phyloP scores from a whole-genome alignment of 2,329 filamentous ascomycete species.

The Sclerotinia trifoliorum region DNA sequence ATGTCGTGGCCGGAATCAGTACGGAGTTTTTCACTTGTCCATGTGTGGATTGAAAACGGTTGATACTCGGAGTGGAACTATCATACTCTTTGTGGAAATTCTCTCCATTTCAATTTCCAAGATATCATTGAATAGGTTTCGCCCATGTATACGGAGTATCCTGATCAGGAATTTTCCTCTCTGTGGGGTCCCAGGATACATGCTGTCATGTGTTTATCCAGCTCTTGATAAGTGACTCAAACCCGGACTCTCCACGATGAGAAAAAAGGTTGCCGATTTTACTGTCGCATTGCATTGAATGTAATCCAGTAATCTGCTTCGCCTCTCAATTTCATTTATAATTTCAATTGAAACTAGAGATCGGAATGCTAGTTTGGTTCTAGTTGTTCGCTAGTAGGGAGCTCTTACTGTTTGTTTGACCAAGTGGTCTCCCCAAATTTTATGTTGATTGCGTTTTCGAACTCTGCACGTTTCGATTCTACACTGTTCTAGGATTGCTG shows the following conservation, averaged over 20 bases:
- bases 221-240: background rate
- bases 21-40: background rate
- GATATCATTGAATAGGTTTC: background rate
- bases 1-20: background rate
- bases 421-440: too few relatives aligned
- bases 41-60: background rate
- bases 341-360: background rate
- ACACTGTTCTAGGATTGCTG: too few relatives aligned
- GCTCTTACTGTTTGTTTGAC: background rate
- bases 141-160: background rate
- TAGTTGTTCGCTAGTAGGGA: background rate
- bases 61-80: constrained; percentile 3
- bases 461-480: too few relatives aligned
- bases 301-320: background rate
- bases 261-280: background rate
- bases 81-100: background rate
- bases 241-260: background rate
- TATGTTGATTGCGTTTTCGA: too few relatives aligned
- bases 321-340: too few relatives aligned
- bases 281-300: background rate
- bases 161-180: background rate
- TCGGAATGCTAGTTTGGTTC: background rate
- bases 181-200: background rate
- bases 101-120: background rate
- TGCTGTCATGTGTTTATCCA: background rate